phyloP scores from a whole-genome alignment of 371 early-diverging fungal genomes.

The Haplosporangium sp. region DNA sequence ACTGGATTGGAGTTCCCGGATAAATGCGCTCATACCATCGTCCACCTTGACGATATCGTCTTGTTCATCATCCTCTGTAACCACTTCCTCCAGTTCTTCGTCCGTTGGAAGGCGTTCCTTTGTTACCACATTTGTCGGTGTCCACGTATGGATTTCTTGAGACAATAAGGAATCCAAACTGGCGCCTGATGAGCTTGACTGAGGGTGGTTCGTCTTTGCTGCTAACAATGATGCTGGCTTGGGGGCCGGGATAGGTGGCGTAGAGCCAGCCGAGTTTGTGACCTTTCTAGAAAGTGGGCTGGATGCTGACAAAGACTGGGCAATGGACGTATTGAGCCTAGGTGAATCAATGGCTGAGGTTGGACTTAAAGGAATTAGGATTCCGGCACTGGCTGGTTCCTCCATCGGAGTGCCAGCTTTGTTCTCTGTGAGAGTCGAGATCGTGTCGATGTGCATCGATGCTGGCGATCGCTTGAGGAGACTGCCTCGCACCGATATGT shows the following conservation, averaged over 20 bases:
- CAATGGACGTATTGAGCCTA: neutral
- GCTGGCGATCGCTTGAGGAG: slow-evolving; percentile 20
- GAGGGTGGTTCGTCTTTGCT: slow-evolving; percentile 23
- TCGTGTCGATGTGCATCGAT: slow-evolving; percentile 9
- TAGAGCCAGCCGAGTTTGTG: neutral
- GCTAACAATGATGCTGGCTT: slow-evolving; percentile 33
- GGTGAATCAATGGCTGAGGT: neutral
- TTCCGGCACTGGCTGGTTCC: neutral
- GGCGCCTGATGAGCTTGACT: slow-evolving; percentile 18
- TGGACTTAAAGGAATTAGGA: slow-evolving; percentile 12
- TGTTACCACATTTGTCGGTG: neutral
- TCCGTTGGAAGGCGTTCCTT: neutral
- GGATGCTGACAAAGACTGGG: neutral
- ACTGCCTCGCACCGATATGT: neutral
- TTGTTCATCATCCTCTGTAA: slow-evolving; percentile 14
- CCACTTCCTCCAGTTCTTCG: slow-evolving; percentile 8
- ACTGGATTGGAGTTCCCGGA: slow-evolving; percentile 45
- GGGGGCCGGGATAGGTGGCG: slow-evolving; percentile 33
- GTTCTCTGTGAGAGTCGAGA: neutral
- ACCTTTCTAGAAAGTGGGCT: slow-evolving; percentile 1
- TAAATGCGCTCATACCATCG: slow-evolving; percentile 27
- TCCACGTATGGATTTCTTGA: slow-evolving; percentile 17
- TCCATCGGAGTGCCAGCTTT: neutral
- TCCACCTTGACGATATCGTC: slow-evolving; percentile 5
- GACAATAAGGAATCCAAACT: slow-evolving; percentile 9